phyloP scores from a whole-genome alignment of 768 basidiomycete species.

The Lentinus brumalis region DNA sequence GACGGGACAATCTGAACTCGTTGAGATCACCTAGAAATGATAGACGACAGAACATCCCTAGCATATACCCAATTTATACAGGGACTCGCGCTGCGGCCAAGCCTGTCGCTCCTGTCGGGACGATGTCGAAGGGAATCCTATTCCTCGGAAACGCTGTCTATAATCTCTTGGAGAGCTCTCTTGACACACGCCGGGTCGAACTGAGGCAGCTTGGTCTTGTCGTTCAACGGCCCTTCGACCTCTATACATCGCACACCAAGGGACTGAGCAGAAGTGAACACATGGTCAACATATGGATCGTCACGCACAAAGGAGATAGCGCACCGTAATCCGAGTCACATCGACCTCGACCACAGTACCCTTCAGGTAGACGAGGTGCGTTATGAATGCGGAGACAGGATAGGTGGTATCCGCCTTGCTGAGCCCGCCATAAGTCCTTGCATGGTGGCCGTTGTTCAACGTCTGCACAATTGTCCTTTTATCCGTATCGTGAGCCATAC shows the following conservation, averaged over 20 bases:
- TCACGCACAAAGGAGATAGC: conserved; percentile 25
- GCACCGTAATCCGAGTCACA: conserved; percentile 58
- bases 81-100: too few relatives aligned
- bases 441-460: conserved; percentile 62
- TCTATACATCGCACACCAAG: conserved; percentile 63
- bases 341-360: conserved; percentile 67
- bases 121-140: too few relatives aligned
- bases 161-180: conserved; percentile 40
- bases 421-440: conserved; percentile 50
- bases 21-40: too few relatives aligned
- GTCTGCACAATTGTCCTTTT: conserved; percentile 67
- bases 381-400: conserved; percentile 79
- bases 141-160: too few relatives aligned
- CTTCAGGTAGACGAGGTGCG: conserved; percentile 79
- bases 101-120: too few relatives aligned
- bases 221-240: conserved; percentile 37
- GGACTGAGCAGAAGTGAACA: conserved; percentile 35
- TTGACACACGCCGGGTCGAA: conserved; percentile 52
- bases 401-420: conserved; percentile 64
- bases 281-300: not conserved
- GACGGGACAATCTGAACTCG: too few relatives aligned
- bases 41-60: too few relatives aligned
- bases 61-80: too few relatives aligned
- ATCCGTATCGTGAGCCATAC: not conserved
- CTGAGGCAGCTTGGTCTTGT: conserved; percentile 32